phyloP scores from a whole-genome alignment of 352 stramenopile genomes.

The Phytopythium montanum region DNA sequence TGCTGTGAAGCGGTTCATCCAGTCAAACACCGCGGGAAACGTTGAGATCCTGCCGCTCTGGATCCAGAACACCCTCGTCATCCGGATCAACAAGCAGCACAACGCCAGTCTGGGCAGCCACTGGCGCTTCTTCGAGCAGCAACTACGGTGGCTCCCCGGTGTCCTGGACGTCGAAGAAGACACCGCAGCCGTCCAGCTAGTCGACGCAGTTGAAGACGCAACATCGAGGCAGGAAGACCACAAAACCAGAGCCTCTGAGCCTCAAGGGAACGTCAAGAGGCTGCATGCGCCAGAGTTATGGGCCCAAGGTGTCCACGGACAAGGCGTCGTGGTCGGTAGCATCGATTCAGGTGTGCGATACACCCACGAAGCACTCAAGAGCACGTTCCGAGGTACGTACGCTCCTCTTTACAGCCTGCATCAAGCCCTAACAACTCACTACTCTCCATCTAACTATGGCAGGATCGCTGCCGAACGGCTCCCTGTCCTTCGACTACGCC shows the following conservation, averaged over 20 bases:
- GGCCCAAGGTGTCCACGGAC: slow-evolving; percentile 25
- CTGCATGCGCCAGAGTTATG: slow-evolving; percentile 53
- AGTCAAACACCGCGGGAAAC: slow-evolving; percentile 9
- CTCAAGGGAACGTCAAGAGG: slow-evolving; percentile 44
- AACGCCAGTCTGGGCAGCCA: background rate
- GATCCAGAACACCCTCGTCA: slow-evolving; percentile 58
- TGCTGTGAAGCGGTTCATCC: slow-evolving; percentile 20
- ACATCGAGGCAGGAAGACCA: slow-evolving; percentile 4
- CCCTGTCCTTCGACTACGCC: slow-evolving; percentile 56
- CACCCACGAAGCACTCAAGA: slow-evolving; percentile 47
- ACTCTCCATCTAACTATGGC: too few relatives aligned
- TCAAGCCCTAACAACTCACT: too few relatives aligned
- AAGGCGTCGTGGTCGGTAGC: slow-evolving; percentile 50
- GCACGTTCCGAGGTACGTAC: slow-evolving; percentile 39
- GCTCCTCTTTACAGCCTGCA: background rate
- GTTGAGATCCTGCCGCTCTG: slow-evolving; percentile 31
- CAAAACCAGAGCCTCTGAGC: background rate
- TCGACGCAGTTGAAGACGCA: slow-evolving; percentile 13
- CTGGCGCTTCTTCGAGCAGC: slow-evolving; percentile 15
- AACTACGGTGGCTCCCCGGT: slow-evolving; percentile 33
- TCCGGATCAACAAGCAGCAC: slow-evolving; percentile 14
- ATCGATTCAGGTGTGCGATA: slow-evolving; percentile 76
- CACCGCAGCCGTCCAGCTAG: slow-evolving; percentile 13
- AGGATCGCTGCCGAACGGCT: slow-evolving; percentile 23
- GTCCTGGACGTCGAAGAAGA: slow-evolving; percentile 46